These are phyloP conservation scores for Melastoma candidum DNA, from an alignment of 441 rosid genomes.

Conservation along the genomic window DNA sequence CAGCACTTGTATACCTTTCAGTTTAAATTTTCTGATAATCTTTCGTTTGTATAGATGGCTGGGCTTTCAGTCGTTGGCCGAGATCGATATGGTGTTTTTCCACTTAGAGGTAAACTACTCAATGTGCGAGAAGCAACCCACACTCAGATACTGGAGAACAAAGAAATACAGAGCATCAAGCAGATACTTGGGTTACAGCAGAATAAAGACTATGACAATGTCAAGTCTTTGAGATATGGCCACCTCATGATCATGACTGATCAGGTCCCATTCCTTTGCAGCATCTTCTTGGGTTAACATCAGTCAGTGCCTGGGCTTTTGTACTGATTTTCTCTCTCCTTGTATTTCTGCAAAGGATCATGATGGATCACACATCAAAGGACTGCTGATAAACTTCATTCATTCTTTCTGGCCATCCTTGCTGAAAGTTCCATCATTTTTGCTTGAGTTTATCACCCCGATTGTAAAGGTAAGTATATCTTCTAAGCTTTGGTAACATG, in stretches of 20 bases:
- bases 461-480: constrained; percentile 66
- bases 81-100: constrained; percentile 76
- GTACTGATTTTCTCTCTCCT: too few species aligned
- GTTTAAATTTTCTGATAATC: neutral
- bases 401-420: constrained; percentile 97
- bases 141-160: constrained; percentile 72
- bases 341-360: constrained; percentile 49
- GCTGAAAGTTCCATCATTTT: constrained; percentile 72
- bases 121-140: constrained; percentile 92
- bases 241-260: constrained; percentile 98
- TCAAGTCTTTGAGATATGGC: constrained; percentile 88
- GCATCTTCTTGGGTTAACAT: too few species aligned
- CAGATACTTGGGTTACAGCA: constrained; percentile 95
- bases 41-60: constrained; percentile 41
- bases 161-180: constrained; percentile 75
- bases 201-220: constrained; percentile 45
- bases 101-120: constrained; percentile 82
- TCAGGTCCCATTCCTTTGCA: constrained; percentile 38
- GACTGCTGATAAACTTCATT: constrained; percentile 80
- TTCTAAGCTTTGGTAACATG: neutral
- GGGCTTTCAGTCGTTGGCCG: constrained; percentile 66
- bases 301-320: too few species aligned
- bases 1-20: too few species aligned
- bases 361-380: constrained; percentile 97
- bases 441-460: constrained; percentile 93